Evolutionary conservation across 495 filamentous ascomycete genomes (phyloP).

Genomic region (Neurospora pannonica): DNA sequence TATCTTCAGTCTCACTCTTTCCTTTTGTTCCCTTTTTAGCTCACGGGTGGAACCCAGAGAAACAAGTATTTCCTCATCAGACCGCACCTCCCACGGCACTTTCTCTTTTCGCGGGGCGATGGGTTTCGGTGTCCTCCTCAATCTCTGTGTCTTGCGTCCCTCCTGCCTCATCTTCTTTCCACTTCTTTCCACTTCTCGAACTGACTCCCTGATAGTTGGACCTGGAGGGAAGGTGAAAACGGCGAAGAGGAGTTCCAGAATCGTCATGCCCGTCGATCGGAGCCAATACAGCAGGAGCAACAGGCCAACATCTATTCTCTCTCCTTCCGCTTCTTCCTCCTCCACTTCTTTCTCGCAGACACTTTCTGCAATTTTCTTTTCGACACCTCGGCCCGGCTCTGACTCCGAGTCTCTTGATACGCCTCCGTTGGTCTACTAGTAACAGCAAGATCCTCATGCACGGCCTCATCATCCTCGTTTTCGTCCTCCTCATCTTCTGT

Average conservation of each 20-base stretch:
- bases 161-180: neutral
- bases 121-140: neutral
- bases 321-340: neutral
- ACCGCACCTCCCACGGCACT: neutral
- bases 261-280: neutral
- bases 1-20: neutral
- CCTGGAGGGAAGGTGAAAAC: neutral
- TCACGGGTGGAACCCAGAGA: neutral
- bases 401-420: neutral
- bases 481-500: neutral
- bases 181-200: neutral
- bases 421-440: neutral
- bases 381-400: neutral
- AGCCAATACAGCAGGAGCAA: slow-evolving; percentile 2
- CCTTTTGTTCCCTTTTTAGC: neutral
- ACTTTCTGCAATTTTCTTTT: neutral
- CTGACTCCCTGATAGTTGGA: neutral
- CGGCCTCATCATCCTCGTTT: neutral
- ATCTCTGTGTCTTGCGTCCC: neutral
- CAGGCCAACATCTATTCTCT: neutral
- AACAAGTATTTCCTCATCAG: neutral
- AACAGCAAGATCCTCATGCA: neutral
- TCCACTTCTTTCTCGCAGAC: neutral
- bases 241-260: neutral
- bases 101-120: neutral